Evolutionary conservation across 805 yeast genomes (phyloP).

Genomic region (Candida nanaspora): DNA sequence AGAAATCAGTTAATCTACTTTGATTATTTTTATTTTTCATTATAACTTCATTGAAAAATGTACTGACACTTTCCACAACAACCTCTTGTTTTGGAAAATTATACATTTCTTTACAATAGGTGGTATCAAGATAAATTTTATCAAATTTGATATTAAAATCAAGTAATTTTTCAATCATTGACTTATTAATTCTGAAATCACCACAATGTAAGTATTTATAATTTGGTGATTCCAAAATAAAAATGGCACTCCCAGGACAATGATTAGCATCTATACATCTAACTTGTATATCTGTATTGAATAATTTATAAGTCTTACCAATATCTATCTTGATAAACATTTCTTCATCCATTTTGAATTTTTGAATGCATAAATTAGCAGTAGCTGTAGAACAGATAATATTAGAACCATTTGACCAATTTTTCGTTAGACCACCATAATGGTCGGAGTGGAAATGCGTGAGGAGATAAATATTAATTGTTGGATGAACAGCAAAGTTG

Average conservation of each 20-base stretch:
- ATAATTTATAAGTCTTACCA: conserved; percentile 2
- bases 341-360: conserved; percentile 47
- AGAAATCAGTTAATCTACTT: conserved; percentile 32
- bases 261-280: conserved; percentile 81
- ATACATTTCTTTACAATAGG: conserved; percentile 71
- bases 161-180: conserved; percentile 36
- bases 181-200: conserved; percentile 70
- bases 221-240: conserved; percentile 50
- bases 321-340: conserved; percentile 34
- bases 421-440: conserved; percentile 75
- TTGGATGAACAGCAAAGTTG: conserved; percentile 37
- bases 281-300: conserved; percentile 32
- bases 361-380: conserved; percentile 42
- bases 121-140: conserved; percentile 79
- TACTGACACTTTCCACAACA: conserved; percentile 56
- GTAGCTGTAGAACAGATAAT: conserved; percentile 62
- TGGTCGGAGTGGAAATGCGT: conserved; percentile 94
- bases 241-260: conserved; percentile 91
- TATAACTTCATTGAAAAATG: conserved; percentile 32
- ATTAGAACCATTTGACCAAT: conserved; percentile 60
- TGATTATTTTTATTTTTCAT: conserved; percentile 16
- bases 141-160: conserved; percentile 32
- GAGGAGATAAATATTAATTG: conserved; percentile 48
- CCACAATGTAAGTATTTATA: conserved; percentile 73
- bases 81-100: conserved; percentile 70